Conservation (phyloP, 176 grass and related monocot species). For the Coix lacrymajobi region DNA sequence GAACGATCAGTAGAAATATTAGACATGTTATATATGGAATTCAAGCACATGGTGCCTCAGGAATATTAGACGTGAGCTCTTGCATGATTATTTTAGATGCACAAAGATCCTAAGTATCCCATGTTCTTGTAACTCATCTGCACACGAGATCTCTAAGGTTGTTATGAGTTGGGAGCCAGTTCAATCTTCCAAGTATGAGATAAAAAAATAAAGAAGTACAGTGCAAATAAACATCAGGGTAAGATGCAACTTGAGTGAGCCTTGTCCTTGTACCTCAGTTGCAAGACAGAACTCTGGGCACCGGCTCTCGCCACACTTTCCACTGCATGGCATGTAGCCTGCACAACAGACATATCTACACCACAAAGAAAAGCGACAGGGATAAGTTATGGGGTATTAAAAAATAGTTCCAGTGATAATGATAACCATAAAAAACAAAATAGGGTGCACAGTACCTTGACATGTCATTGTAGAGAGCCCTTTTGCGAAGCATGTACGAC, state of each 20-base stretch:
- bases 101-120: too few species aligned
- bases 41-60: not conserved
- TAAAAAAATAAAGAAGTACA: too few species aligned
- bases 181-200: too few species aligned
- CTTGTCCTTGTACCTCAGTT: constrained; percentile 60
- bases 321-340: constrained; percentile 95
- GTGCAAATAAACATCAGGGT: not conserved
- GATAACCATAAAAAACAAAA: not conserved
- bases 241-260: constrained; percentile 6
- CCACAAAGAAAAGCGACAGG: not conserved
- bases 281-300: constrained; percentile 95
- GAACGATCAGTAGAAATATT: constrained; percentile 2
- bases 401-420: not conserved
- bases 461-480: constrained; percentile 99
- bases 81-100: too few species aligned
- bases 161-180: too few species aligned
- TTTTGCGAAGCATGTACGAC: constrained; percentile 97
- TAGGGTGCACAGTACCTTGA: constrained; percentile 50
- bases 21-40: not conserved
- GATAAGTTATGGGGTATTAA: not conserved
- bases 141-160: too few species aligned
- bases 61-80: too few species aligned
- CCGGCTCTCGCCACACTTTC: constrained; percentile 78
- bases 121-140: too few species aligned
- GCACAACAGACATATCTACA: constrained; percentile 88